Base-by-base conservation (phyloP, 2,329 filamentous ascomycete species). In the Monosporascus sp. region DNA sequence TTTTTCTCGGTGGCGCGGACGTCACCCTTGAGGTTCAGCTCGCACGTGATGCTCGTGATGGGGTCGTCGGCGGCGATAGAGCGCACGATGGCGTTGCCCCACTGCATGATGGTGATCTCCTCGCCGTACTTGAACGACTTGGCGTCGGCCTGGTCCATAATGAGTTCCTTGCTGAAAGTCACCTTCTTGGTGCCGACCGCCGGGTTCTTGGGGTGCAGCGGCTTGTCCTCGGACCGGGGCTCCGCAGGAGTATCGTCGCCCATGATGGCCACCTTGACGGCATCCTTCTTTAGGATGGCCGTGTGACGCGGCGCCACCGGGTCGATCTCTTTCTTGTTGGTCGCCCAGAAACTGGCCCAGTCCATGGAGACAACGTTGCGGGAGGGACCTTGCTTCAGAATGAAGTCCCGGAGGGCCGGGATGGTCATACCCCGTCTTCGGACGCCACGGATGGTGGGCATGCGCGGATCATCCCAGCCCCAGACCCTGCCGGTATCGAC, bases 1-100 rank as follows among this genome's bases (percentile, higher is more conserved):
- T 97, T 97, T 83, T 97, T 97, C 66, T 90, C 85, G 0, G 93
- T 97, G 67, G 89, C 87, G 79, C 96, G 96, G 71, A 97, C 89
- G 69, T 97, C 93, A 52, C 93, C 92, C 63, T 88, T 84, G 48
- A 97, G 82, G 71, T 97, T 88, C n/a, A 97, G 83, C 72, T 96
- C 90, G 51, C 94, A 78, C 53, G 88, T 87, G 39, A 96, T 78
- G 37, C 74, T 76, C 14, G 84, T 87, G 63, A 96, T 84, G 47
- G 82, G 75, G 50, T 77, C 77, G 18, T 72, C 70, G 37, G 75
- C 74, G 47, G 81, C 76, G 56, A 90, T 83, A 55, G 84, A 83
- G 52, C 85, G 82, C 24, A 94, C 88, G 60, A 91, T 82, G 14
- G 88, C 90, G 65, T 96, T 95, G 62, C 93, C 94, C 93, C 93